Evolutionary conservation across 1,284 basidiomycete species (phyloP).

Genomic region (Rhodotorula glutinis): DNA sequence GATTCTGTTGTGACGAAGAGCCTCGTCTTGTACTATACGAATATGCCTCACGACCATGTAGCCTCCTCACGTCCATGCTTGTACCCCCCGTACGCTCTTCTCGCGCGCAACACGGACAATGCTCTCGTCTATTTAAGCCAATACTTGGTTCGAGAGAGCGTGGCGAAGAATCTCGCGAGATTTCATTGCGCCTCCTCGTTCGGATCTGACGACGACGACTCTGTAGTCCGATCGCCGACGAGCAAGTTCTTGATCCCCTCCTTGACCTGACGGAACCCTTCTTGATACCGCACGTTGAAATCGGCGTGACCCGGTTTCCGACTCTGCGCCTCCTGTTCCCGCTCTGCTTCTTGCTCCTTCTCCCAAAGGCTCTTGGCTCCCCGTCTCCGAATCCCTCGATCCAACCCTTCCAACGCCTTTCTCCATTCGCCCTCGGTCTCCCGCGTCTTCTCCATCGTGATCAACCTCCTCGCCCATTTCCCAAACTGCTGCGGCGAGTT

Average conservation of each 20-base stretch:
- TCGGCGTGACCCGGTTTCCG: slow-evolving; percentile 38
- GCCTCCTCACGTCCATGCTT: too few species aligned
- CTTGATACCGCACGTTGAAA: slow-evolving; percentile 37
- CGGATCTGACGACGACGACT: too few species aligned
- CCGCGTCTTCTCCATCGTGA: slow-evolving; percentile 75
- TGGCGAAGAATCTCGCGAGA: too few species aligned
- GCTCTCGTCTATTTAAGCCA: too few species aligned
- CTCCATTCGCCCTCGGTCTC: slow-evolving; percentile 10
- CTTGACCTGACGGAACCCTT: slow-evolving; percentile 18
- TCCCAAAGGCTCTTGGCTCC: slow-evolving; percentile 14
- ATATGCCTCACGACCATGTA: too few species aligned
- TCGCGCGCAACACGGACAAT: not conserved
- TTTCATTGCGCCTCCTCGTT: too few species aligned
- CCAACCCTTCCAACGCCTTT: slow-evolving; percentile 25
- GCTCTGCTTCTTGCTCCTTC: slow-evolving; percentile 2
- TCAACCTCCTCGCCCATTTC: slow-evolving; percentile 85
- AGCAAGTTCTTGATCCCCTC: slow-evolving; percentile 6
- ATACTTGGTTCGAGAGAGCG: too few species aligned
- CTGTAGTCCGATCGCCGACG: too few species aligned
- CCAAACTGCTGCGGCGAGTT: slow-evolving; percentile 95
- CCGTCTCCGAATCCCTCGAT: slow-evolving; percentile 27
- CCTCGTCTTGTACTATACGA: too few species aligned
- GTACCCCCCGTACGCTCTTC: too few species aligned
- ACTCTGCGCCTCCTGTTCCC: not conserved
- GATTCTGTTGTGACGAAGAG: too few species aligned